These are phyloP conservation scores for Coemansia pectinata DNA, from an alignment of 192 early-diverging fungal species.

Conservation along the genomic window DNA sequence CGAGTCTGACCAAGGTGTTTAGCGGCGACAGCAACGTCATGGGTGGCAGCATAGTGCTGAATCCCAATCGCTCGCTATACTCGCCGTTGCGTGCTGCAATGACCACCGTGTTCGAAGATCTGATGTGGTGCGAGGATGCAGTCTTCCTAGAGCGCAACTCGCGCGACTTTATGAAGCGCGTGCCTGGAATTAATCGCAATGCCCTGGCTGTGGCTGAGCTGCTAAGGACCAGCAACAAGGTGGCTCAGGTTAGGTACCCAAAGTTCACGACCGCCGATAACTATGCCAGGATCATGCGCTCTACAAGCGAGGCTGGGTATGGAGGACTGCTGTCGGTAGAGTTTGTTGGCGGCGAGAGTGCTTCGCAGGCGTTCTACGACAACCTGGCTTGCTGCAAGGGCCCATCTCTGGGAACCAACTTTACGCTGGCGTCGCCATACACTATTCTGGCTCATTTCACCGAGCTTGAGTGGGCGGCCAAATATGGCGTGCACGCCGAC, in stretches of 20 bases:
- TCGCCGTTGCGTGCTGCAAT: slow-evolving; percentile 59
- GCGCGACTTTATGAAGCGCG: slow-evolving; percentile 76
- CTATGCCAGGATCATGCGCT: slow-evolving; percentile 67
- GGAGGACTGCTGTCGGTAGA: slow-evolving; percentile 87
- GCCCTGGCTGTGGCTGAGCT: slow-evolving; percentile 77
- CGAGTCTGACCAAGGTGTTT: slow-evolving; percentile 94
- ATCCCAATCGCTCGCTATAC: slow-evolving; percentile 66
- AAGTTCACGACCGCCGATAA: slow-evolving; percentile 70
- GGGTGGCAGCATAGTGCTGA: slow-evolving; percentile 89
- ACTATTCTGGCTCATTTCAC: slow-evolving; percentile 93
- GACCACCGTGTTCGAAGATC: slow-evolving; percentile 71
- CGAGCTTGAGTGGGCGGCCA: slow-evolving; percentile 91
- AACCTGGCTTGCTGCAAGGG: slow-evolving; percentile 81
- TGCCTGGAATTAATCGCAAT: slow-evolving; percentile 73
- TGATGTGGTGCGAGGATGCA: slow-evolving; percentile 90
- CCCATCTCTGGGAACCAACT: slow-evolving; percentile 95
- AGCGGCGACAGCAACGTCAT: slow-evolving; percentile 96
- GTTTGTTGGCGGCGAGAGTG: slow-evolving; percentile 58
- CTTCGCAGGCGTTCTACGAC: slow-evolving; percentile 77
- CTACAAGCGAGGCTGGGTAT: slow-evolving; percentile 64
- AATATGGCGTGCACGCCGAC: slow-evolving; percentile 72
- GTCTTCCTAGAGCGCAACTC: slow-evolving; percentile 96
- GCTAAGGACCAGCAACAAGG: slow-evolving; percentile 65
- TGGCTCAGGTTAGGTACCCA: slow-evolving; percentile 79
- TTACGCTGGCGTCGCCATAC: slow-evolving; percentile 92